A percentile compares a stretch with the other conserved stretches of the same genome.
phyloP scores from a whole-genome alignment of 2,329 filamentous ascomycete genomes.

The Bisporella sp. region DNA sequence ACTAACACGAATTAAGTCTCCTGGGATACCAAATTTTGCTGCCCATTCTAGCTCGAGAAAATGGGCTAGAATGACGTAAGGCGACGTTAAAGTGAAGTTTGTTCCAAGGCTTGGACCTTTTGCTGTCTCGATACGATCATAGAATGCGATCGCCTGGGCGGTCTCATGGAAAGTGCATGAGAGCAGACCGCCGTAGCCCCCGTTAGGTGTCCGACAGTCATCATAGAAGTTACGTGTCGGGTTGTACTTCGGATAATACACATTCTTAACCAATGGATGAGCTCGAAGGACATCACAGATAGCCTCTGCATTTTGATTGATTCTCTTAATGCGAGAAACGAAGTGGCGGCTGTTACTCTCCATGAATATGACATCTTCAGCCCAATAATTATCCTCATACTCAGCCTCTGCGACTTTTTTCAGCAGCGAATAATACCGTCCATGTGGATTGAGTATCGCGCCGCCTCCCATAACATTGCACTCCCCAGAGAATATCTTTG shows the following conservation, averaged over 20 bases:
- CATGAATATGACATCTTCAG: slow-evolving; percentile 89
- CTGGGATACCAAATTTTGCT: slow-evolving; percentile 71
- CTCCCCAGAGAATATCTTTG: slow-evolving; percentile 95
- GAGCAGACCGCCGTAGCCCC: slow-evolving; percentile 85
- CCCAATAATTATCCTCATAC: slow-evolving; percentile 89
- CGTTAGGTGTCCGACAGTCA: slow-evolving; percentile 61
- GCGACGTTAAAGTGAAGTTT: slow-evolving; percentile 89
- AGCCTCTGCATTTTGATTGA: slow-evolving; percentile 79
- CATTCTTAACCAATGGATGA: slow-evolving; percentile 59
- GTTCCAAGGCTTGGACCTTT: slow-evolving; percentile 95
- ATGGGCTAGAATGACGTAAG: slow-evolving; percentile 87
- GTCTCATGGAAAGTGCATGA: slow-evolving; percentile 72
- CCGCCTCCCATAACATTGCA: slow-evolving; percentile 97
- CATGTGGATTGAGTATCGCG: slow-evolving; percentile 54
- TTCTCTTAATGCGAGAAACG: slow-evolving; percentile 69
- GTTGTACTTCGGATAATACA: slow-evolving; percentile 84
- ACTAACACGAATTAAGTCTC: slow-evolving; percentile 75
- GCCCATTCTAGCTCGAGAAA: slow-evolving; percentile 93
- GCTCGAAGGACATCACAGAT: slow-evolving; percentile 65
- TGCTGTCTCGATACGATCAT: slow-evolving; percentile 75
- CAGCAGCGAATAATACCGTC: slow-evolving; percentile 63
- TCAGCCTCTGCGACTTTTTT: slow-evolving; percentile 57
- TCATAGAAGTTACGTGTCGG: slow-evolving; percentile 70
- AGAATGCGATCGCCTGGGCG: slow-evolving; percentile 71
- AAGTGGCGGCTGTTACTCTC: slow-evolving; percentile 96